A percentile compares a stretch with the other conserved stretches of the same genome.
phyloP scores from a whole-genome alignment of 2,329 filamentous ascomycete genomes.

The Calonectria hawksworthii region DNA sequence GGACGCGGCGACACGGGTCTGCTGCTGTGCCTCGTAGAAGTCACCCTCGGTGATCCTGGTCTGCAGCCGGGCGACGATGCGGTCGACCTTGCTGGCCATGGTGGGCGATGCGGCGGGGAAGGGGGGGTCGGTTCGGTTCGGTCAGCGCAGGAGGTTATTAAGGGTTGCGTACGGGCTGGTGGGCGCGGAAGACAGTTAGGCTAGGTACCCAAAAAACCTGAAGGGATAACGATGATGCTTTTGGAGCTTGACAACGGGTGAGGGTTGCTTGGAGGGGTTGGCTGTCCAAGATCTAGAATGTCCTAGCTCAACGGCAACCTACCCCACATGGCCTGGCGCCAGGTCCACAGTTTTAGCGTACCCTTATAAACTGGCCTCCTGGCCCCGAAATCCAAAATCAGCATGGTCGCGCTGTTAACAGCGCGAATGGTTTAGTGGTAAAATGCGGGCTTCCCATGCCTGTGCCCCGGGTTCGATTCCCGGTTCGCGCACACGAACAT shows the following conservation, averaged over 20 bases:
- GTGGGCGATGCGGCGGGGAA: conserved; percentile 11
- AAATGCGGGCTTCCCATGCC: conserved; percentile 57
- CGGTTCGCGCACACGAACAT: conserved; percentile 46
- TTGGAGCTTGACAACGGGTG: conserved; percentile 9
- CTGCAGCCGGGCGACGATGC: conserved; percentile 77
- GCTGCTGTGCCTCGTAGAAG: conserved; percentile 98
- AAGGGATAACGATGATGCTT: conserved; percentile 1
- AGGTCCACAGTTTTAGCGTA: not conserved
- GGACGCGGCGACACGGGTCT: conserved; percentile 93
- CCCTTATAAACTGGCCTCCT: not conserved
- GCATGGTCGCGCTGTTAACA: conserved; percentile 32
- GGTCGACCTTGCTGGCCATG: conserved; percentile 59
- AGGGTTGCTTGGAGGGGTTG: conserved; percentile 21
- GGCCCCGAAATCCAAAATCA: conserved; percentile 21
- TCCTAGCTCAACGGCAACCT: conserved; percentile 12
- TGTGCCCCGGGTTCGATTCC: conserved; percentile 55
- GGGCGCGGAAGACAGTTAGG: not conserved
- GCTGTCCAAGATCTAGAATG: not conserved
- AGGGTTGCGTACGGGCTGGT: not conserved
- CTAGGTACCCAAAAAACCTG: not conserved
- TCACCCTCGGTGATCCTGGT: conserved; percentile 91
- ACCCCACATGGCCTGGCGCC: conserved; percentile 13
- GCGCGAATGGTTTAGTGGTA: conserved; percentile 55
- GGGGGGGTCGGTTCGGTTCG: not conserved
- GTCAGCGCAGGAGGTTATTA: not conserved